Evolutionary conservation across 176 grass and related monocot species (phyloP), one percentile per base, ranked within the genome.

Genomic region (Triticum turgidum): DNA sequence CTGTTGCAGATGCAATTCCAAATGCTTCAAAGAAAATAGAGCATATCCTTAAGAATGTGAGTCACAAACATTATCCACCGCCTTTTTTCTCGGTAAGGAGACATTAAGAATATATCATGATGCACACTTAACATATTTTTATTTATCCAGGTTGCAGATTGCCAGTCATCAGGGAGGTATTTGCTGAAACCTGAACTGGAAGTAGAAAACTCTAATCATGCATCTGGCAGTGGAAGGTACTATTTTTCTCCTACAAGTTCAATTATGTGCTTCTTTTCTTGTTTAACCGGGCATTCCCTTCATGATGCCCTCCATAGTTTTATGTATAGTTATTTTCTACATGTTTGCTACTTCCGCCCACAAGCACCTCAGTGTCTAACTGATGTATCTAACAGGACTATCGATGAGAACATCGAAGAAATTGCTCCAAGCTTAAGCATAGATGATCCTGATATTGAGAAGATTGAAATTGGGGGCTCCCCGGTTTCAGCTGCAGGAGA

Each of bases 1-100:
- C 92, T 90, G 92, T 87, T 76, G 92, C 86, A 85, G 89, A 93
- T 77, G 73, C 68, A 89, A 77, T 97, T 81, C 85, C 97, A 61
- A 92, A 88, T 65, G 80, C 80, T 32, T 71, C 83, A 38, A 97
- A 97, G 85, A 99, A 91, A 86, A 91, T 99, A 83, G 94, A 97
- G 58, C 90, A 45, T 83, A 76, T 91, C 27, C 49, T 99, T 71
- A 97, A 99, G 90, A 86, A 76, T 91, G 97, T 99, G 84, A 91
- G 97, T 92, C 78, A 82, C 65, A 69, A 79, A 79, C n/a, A 80
- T 49, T 62, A 59, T 88, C 38, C 9, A 61, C 32, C 7, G 44
- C 3, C 38, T 33, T 51, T 29, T 78, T 79, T 84, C 39, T 29
- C 18, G 54, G 24, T 56, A 82, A 72, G 17, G 39, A 81, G 65